A percentile compares a stretch with the other conserved stretches of the same genome.
Conservation (phyloP, 2,329 filamentous ascomycete genomes). For the Colletotrichum liriopes region DNA sequence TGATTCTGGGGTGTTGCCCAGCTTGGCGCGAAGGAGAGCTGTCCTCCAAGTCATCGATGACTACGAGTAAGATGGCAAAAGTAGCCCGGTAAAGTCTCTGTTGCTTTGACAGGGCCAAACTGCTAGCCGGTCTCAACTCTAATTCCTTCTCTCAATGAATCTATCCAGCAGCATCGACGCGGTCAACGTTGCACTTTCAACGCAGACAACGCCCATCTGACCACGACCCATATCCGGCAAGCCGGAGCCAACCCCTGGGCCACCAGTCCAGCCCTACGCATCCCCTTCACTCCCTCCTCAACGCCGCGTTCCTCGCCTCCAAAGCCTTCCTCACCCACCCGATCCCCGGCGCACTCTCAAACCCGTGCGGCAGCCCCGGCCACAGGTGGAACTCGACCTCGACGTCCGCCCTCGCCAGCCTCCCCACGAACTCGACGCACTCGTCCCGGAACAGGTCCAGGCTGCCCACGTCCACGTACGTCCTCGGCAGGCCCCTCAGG, state of each 20-base stretch:
- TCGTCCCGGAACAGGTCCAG: slow-evolving; percentile 58
- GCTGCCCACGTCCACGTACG: slow-evolving; percentile 57
- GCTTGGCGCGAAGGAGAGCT: too few species aligned
- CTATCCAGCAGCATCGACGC: background rate
- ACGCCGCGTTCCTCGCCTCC: slow-evolving; percentile 44
- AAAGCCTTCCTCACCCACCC: slow-evolving; percentile 46
- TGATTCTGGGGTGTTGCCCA: too few species aligned
- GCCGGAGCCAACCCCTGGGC: background rate
- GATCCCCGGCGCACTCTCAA: slow-evolving; percentile 46
- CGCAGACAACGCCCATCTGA: background rate
- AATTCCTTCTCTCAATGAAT: too few species aligned
- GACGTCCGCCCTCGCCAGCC: slow-evolving; percentile 52
- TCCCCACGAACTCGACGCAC: slow-evolving; percentile 50
- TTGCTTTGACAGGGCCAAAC: background rate
- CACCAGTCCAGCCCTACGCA: too few species aligned
- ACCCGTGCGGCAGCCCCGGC: slow-evolving; percentile 58
- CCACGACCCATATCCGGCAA: background rate
- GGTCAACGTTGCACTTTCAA: background rate
- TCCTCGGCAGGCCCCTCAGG: slow-evolving; percentile 51
- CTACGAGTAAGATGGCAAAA: too few species aligned
- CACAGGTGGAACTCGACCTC: slow-evolving; percentile 59
- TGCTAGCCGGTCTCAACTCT: background rate
- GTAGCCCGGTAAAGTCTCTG: too few species aligned
- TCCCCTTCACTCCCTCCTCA: slow-evolving; percentile 19
- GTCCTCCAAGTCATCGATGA: too few species aligned